Evolutionary conservation across 1,284 basidiomycete genomes (phyloP).

Genomic region (Somion occarium): DNA sequence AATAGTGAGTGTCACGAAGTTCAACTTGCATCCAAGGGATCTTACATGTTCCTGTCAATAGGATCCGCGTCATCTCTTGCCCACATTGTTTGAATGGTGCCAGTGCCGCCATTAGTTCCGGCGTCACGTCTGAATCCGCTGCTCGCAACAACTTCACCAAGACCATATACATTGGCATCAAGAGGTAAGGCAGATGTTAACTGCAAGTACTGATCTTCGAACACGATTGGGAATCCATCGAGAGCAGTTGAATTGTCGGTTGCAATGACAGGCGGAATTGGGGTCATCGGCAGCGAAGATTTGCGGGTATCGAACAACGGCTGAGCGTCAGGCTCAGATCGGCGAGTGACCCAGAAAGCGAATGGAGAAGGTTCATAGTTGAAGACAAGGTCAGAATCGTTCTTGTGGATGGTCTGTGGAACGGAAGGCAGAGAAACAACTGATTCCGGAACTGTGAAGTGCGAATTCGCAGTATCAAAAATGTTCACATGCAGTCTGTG

Average conservation of each 20-base stretch:
- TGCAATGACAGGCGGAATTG: constrained; percentile 44
- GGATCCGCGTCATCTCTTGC: constrained; percentile 58
- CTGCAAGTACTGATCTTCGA: constrained; percentile 73
- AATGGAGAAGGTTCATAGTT: constrained; percentile 65
- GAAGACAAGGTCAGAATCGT: constrained; percentile 58
- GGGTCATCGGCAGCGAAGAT: constrained; percentile 48
- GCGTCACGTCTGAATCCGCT: constrained; percentile 65
- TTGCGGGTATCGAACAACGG: constrained; percentile 75
- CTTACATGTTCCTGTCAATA: constrained; percentile 57
- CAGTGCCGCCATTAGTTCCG: constrained; percentile 42
- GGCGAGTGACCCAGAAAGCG: constrained; percentile 75
- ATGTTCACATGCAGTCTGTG: constrained; percentile 73
- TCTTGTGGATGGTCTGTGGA: constrained; percentile 30
- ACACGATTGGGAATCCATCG: constrained; percentile 62
- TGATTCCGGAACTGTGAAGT: constrained; percentile 65
- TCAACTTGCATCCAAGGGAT: constrained; percentile 1
- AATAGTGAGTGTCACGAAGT: constrained; percentile 1
- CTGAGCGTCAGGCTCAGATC: constrained; percentile 46
- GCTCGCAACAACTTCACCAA: constrained; percentile 69
- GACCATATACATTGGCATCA: constrained; percentile 71
- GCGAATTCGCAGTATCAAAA: constrained; percentile 57
- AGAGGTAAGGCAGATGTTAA: constrained; percentile 59
- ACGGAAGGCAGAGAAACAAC: constrained; percentile 46
- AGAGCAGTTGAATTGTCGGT: constrained; percentile 47
- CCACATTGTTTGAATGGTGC: constrained; percentile 71